A percentile compares a stretch with the other conserved stretches of the same genome.
Evolutionary conservation across 805 yeast genomes (phyloP).

Genomic region (Brettanomyces custersianus): DNA sequence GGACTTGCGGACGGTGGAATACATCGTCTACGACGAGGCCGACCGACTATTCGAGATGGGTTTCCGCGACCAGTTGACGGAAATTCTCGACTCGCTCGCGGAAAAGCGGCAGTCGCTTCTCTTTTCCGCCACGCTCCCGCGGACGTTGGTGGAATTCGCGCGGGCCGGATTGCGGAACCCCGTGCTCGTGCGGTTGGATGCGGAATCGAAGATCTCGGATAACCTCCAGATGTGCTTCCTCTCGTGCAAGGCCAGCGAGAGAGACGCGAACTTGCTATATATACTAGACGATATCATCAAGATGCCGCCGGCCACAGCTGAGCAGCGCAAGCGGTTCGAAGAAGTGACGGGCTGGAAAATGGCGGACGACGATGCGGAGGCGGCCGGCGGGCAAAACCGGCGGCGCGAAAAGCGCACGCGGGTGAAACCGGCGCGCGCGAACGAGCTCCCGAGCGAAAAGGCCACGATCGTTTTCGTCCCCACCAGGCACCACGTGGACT

Average conservation of each 20-base stretch:
- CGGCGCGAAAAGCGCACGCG: slow-evolving; percentile 27
- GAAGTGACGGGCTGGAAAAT: slow-evolving; percentile 41
- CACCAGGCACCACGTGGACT: slow-evolving; percentile 96
- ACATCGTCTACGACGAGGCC: slow-evolving; percentile 94
- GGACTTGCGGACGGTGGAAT: slow-evolving; percentile 76
- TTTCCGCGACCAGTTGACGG: slow-evolving; percentile 87
- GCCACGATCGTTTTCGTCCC: slow-evolving; percentile 95
- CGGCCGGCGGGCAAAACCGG: slow-evolving; percentile 9
- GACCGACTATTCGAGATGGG: slow-evolving; percentile 96
- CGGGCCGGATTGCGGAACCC: slow-evolving; percentile 94
- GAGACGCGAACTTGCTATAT: slow-evolving; percentile 78
- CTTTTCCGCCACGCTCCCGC: slow-evolving; percentile 93
- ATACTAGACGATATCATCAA: slow-evolving; percentile 78
- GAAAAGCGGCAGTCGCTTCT: slow-evolving; percentile 76
- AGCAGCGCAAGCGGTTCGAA: slow-evolving; percentile 57
- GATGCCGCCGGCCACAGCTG: slow-evolving; percentile 71
- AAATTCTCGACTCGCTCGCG: slow-evolving; percentile 77
- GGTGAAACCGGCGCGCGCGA: slow-evolving; percentile 65
- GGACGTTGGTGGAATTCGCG: slow-evolving; percentile 89
- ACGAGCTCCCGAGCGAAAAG: slow-evolving; percentile 70
- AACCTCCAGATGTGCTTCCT: slow-evolving; percentile 85
- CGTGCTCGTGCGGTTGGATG: slow-evolving; percentile 82
- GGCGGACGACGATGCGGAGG: slow-evolving; percentile 27
- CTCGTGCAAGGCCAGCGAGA: slow-evolving; percentile 70
- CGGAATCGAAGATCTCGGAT: slow-evolving; percentile 86